Conservation (phyloP, 371 early-diverging fungal genomes). For the Syncephalastrum monosporum region DNA sequence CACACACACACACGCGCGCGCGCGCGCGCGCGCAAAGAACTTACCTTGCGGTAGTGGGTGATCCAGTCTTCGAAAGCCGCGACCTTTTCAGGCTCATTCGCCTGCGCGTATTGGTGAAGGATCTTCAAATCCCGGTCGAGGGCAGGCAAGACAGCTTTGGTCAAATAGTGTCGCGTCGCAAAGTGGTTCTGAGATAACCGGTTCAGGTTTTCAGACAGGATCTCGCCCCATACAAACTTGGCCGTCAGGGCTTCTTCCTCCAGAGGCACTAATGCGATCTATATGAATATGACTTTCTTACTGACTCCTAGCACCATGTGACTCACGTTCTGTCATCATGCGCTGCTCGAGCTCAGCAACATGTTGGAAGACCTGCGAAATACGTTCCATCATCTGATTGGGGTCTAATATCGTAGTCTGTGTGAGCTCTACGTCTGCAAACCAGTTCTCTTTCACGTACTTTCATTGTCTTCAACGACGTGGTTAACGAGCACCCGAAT, state of each 20-base stretch:
- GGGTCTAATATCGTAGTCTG: conserved; percentile 1
- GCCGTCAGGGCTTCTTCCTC: conserved; percentile 58
- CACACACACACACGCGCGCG: no score
- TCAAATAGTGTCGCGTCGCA: conserved; percentile 69
- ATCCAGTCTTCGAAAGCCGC: conserved; percentile 34
- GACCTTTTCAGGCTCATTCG: conserved; percentile 16
- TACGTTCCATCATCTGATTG: conserved; percentile 44
- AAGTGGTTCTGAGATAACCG: conserved; percentile 66
- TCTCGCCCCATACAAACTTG: conserved; percentile 69
- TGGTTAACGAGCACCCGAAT: conserved; percentile 61
- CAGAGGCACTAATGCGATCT: conserved; percentile 21
- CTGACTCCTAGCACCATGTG: background rate
- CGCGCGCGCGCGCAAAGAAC: background rate
- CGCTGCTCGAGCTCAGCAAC: conserved; percentile 62
- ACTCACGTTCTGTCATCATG: conserved; percentile 58
- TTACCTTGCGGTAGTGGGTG: conserved; percentile 38
- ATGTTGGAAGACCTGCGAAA: conserved; percentile 52
- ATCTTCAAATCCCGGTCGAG: conserved; percentile 53
- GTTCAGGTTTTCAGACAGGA: conserved; percentile 64
- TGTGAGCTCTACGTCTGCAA: background rate
- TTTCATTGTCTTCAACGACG: conserved; percentile 28
- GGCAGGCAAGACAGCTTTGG: conserved; percentile 61
- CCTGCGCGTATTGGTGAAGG: conserved; percentile 33
- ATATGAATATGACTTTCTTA: background rate
- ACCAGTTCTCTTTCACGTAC: background rate